Base-by-base conservation (phyloP, 768 basidiomycete genomes). In the Hygrophorus russula region DNA sequence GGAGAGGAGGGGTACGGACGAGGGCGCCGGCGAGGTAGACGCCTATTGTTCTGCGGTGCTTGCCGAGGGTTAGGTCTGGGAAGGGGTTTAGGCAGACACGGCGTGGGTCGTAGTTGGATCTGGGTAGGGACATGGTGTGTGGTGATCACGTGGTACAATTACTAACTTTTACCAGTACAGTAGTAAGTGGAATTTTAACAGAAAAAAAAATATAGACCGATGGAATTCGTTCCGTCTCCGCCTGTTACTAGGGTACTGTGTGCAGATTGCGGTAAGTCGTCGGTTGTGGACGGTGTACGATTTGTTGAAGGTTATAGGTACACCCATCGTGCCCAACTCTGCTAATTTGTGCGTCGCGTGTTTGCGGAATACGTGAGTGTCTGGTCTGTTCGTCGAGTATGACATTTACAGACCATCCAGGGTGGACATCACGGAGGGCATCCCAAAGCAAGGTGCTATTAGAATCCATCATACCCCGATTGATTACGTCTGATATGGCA, bases 401-500 rank as follows among this genome's bases (percentile, higher is more conserved):
- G 14, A 39, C 3, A 8, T 14, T 29, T 46, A 32, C 42, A 32
- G 37, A 28, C 46, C 14, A 35, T 41, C 32, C 53, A 90, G 87
- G 6, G 80, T 98, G 48, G 96, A 99, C 60, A 94, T 99, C 58
- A 98, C 93, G 0, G 94, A 98, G 59, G 92, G 91, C 11, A 98
- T 98, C 41, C 94, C 93, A 5, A 97, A 92, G 58, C 88, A 89
- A 77, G 79, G 86, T 84, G 41, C 41, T 66, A 58, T 34, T 14
- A 42, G 7, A 20, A 34, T 33, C 14, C n/a, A 8, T 36, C 27
- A 30, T 40, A 15, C 29, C 30, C 5, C 20, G 38, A 20, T 24
- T 5, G 4, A 24, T 30, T 6, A 48, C 7, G 29, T 19, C 29
- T 36, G 7, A 9, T 28, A 20, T 12, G 12, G 17, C 18, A 56